Percentiles rank a stretch among this genome's conserved stretches.
Conservation (phyloP, 352 stramenopile genomes). For the Globisporangium irregulare region DNA sequence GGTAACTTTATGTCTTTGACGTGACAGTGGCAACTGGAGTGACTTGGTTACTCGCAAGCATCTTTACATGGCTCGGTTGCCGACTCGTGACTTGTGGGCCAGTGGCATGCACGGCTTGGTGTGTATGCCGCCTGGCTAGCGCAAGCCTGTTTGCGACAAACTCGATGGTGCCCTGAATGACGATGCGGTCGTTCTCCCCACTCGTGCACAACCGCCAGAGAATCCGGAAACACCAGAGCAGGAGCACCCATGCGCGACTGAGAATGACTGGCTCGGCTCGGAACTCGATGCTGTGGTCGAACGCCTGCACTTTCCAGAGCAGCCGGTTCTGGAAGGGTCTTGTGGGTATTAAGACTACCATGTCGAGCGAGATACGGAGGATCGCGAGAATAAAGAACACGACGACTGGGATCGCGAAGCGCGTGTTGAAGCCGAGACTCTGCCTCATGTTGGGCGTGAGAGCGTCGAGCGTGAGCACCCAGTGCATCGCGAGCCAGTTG, state of each 20-base stretch:
- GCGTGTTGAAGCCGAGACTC: slow-evolving; percentile 2
- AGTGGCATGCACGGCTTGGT: background rate
- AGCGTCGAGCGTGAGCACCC: slow-evolving; percentile 29
- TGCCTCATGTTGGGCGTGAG: slow-evolving; percentile 12
- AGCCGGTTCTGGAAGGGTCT: slow-evolving; percentile 6
- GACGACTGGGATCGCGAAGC: slow-evolving; percentile 6
- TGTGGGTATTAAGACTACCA: background rate
- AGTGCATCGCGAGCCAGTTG: slow-evolving; percentile 30
- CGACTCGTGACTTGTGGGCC: too few relatives aligned
- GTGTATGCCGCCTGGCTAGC: background rate
- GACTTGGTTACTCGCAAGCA: too few relatives aligned
- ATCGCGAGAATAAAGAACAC: slow-evolving; percentile 10
- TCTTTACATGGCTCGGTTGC: too few relatives aligned
- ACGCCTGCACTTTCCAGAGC: slow-evolving; percentile 3
- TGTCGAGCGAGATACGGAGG: background rate
- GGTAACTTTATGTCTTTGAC: too few relatives aligned
- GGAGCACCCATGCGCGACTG: slow-evolving; percentile 2
- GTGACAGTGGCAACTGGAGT: too few relatives aligned
- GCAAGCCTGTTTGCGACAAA: slow-evolving; percentile 10
- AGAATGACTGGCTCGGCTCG: slow-evolving; percentile 11
- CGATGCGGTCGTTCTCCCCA: background rate
- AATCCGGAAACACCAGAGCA: slow-evolving; percentile 14
- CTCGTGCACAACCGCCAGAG: slow-evolving; percentile 12
- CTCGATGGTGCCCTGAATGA: slow-evolving; percentile 13
- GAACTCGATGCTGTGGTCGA: background rate